Evolutionary conservation across 2,329 filamentous ascomycete genomes (phyloP).

Genomic region (Leptosphaerulina australis): DNA sequence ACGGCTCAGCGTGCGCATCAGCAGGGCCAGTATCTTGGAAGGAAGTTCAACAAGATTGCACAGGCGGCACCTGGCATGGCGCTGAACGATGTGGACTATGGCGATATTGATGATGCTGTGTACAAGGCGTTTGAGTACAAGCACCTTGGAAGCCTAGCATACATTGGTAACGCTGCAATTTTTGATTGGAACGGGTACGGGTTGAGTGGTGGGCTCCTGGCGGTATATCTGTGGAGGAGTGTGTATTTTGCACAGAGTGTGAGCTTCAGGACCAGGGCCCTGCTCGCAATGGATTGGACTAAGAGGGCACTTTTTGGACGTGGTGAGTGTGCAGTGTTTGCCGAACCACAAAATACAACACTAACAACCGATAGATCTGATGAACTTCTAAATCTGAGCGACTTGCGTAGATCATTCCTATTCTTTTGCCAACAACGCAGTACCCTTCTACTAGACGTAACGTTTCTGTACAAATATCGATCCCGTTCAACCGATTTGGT

Average conservation of each 20-base stretch:
- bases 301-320: constrained; percentile 94
- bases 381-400: constrained; percentile 37
- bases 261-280: constrained; percentile 82
- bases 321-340: too few relatives aligned
- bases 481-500: not conserved
- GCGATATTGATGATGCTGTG: constrained; percentile 87
- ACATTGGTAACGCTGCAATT: constrained; percentile 93
- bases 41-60: constrained; percentile 92
- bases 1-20: constrained; percentile 97
- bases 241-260: constrained; percentile 98
- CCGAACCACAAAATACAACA: not conserved
- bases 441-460: constrained; percentile 3
- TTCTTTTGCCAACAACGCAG: constrained; percentile 1
- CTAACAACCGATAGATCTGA: constrained; percentile 32
- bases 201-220: constrained; percentile 82
- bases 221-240: constrained; percentile 94
- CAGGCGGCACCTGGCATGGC: constrained; percentile 74
- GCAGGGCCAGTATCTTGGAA: constrained; percentile 88
- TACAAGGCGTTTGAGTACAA: constrained; percentile 95
- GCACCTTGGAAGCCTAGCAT: constrained; percentile 89
- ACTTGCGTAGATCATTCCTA: constrained; percentile 9
- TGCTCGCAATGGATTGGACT: constrained; percentile 98
- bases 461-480: constrained; percentile 4
- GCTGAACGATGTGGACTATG: constrained; percentile 82
- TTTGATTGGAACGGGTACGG: constrained; percentile 87